Conservation (phyloP, 306 rosid species). For the Acmispon strigosus region DNA sequence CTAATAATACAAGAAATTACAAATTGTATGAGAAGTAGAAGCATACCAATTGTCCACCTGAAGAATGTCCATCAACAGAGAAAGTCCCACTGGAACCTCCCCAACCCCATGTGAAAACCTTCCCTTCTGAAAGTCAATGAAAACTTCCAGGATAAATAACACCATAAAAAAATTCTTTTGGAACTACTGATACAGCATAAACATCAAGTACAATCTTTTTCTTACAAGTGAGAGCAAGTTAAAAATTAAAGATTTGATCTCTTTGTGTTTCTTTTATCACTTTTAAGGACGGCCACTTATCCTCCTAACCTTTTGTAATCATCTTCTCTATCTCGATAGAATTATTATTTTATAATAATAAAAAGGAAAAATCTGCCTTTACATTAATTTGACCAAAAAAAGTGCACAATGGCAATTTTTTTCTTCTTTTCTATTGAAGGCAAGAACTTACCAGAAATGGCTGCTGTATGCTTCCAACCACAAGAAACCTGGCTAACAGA, state of each 20-base stretch:
- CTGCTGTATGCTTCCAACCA: slow-evolving; percentile 99
- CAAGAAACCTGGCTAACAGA: slow-evolving; percentile 85
- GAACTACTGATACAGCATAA: not conserved
- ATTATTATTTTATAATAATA: not conserved
- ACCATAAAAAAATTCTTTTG: not conserved
- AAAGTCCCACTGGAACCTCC: slow-evolving; percentile 95
- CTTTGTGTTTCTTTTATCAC: not conserved
- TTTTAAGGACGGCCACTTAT: not conserved
- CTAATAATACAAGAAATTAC: not conserved
- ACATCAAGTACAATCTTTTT: slow-evolving; percentile 12
- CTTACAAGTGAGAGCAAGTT: slow-evolving; percentile 11
- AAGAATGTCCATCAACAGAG: slow-evolving; percentile 75
- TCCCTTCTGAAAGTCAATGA: slow-evolving; percentile 49
- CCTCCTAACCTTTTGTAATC: not conserved
- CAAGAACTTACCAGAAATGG: slow-evolving; percentile 56
- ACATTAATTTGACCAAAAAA: not conserved
- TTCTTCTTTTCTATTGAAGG: not conserved
- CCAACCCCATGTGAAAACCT: slow-evolving; percentile 96
- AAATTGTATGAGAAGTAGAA: slow-evolving; percentile 24
- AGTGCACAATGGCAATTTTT: not conserved
- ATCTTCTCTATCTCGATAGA: not conserved
- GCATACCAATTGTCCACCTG: slow-evolving; percentile 90
- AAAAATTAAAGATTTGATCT: not conserved
- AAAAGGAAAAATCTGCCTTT: not conserved
- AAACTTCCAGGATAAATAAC: slow-evolving; percentile 13